These are phyloP conservation scores for Pleurotus tuoliensis DNA, from an alignment of 768 basidiomycete species.

Conservation along the genomic window DNA sequence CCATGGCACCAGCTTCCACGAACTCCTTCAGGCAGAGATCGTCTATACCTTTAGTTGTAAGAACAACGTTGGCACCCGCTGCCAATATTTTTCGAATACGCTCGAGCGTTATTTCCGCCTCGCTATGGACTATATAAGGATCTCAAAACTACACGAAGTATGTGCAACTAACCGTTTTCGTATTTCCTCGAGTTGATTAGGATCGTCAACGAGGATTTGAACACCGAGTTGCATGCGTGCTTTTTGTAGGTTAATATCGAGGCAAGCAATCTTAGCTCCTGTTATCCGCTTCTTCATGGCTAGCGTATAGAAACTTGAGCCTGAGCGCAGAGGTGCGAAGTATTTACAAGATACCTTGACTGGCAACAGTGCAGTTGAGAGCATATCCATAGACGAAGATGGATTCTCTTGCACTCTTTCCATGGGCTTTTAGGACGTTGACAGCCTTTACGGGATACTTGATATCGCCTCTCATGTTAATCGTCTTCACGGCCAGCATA, in stretches of 20 bases:
- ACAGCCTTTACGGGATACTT: conserved; percentile 99
- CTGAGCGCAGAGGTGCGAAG: neutral
- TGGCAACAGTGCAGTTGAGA: conserved; percentile 96
- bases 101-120: conserved; percentile 94
- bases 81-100: conserved; percentile 94
- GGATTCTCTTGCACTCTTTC: conserved; percentile 92
- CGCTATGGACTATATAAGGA: conserved; percentile 43
- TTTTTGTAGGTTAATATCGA: conserved; percentile 97
- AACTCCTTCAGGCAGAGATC: conserved; percentile 98
- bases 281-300: conserved; percentile 96
- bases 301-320: conserved; percentile 24
- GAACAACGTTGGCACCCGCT: conserved; percentile 92
- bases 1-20: conserved; percentile 98
- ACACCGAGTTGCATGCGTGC: conserved; percentile 96
- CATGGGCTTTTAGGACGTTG: conserved; percentile 97
- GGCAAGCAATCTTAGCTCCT: conserved; percentile 95
- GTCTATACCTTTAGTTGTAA: conserved; percentile 98
- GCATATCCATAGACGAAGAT: conserved; percentile 95
- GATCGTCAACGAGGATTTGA: conserved; percentile 95
- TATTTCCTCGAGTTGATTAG: conserved; percentile 94
- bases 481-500: conserved; percentile 94
- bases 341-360: conserved; percentile 70
- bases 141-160: neutral
- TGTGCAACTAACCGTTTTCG: conserved; percentile 66
- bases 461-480: conserved; percentile 90